These are phyloP conservation scores for Plasmodium coatneyi DNA, from an alignment of 169 alveolate genomes.

Conservation along the genomic window DNA sequence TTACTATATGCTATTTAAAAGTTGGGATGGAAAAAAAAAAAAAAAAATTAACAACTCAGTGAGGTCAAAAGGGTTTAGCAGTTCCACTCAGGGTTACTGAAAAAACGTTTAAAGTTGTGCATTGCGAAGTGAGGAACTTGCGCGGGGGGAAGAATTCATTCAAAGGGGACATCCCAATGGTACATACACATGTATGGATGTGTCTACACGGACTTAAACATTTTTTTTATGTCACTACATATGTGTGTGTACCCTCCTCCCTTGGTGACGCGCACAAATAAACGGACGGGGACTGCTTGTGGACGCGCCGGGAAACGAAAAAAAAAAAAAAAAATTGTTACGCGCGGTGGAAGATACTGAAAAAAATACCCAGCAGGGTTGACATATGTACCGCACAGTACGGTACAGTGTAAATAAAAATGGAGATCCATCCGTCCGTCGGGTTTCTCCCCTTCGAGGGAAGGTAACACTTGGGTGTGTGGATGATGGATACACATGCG, in stretches of 20 bases:
- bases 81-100: background rate
- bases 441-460: background rate
- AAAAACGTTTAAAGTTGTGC: background rate
- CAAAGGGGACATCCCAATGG: background rate
- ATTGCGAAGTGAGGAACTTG: background rate
- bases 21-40: background rate
- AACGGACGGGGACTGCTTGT: background rate
- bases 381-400: background rate
- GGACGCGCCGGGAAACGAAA: background rate
- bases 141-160: background rate
- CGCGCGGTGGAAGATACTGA: background rate
- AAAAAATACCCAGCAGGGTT: background rate
- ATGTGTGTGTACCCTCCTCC: background rate
- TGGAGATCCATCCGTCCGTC: background rate
- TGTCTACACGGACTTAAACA: background rate
- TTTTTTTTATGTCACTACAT: background rate
- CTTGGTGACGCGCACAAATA: background rate
- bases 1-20: too few relatives aligned
- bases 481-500: background rate
- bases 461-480: background rate
- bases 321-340: too few relatives aligned
- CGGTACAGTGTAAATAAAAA: background rate
- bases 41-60: background rate
- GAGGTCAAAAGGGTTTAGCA: background rate
- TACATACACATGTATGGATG: background rate